phyloP scores from a whole-genome alignment of 768 basidiomycete species.

The Pleurotus sapidus region DNA sequence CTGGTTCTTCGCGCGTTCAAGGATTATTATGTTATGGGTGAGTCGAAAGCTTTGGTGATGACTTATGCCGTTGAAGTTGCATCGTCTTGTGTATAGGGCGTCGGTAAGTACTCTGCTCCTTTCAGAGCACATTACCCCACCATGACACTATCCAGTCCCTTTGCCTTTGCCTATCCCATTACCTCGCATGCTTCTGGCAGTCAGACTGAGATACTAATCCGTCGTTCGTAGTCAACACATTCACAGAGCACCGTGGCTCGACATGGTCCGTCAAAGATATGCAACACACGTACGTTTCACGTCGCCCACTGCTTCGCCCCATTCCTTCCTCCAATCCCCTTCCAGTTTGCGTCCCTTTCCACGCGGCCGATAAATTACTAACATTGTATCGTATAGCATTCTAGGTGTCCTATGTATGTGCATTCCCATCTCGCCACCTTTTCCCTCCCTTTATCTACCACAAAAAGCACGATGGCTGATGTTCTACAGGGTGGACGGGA shows the following conservation, averaged over 20 bases:
- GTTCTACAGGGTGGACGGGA: constrained; percentile 96
- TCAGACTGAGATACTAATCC: neutral
- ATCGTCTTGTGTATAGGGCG: constrained; percentile 37
- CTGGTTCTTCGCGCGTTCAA: constrained; percentile 9
- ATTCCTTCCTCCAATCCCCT: too few species aligned
- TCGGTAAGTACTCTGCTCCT: constrained; percentile 38
- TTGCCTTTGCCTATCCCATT: too few species aligned
- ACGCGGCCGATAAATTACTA: too few species aligned
- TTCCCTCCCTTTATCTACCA: too few species aligned
- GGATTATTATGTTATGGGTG: constrained; percentile 54
- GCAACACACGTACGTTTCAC: constrained; percentile 78
- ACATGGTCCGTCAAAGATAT: constrained; percentile 89
- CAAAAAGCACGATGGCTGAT: too few species aligned
- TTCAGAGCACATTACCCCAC: too few species aligned
- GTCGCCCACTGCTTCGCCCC: too few species aligned
- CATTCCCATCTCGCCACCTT: too few species aligned
- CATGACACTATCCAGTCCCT: too few species aligned
- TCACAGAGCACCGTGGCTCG: constrained; percentile 84
- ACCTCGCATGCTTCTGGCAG: neutral
- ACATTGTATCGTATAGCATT: constrained; percentile 38
- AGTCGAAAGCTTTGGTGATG: neutral
- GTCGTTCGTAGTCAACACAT: constrained; percentile 70
- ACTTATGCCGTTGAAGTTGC: neutral
- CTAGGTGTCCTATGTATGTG: constrained; percentile 76
- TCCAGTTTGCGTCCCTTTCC: too few species aligned